These are phyloP conservation scores for Gliomastix tumulicola DNA, from an alignment of 2,329 filamentous ascomycete genomes.

Conservation along the genomic window DNA sequence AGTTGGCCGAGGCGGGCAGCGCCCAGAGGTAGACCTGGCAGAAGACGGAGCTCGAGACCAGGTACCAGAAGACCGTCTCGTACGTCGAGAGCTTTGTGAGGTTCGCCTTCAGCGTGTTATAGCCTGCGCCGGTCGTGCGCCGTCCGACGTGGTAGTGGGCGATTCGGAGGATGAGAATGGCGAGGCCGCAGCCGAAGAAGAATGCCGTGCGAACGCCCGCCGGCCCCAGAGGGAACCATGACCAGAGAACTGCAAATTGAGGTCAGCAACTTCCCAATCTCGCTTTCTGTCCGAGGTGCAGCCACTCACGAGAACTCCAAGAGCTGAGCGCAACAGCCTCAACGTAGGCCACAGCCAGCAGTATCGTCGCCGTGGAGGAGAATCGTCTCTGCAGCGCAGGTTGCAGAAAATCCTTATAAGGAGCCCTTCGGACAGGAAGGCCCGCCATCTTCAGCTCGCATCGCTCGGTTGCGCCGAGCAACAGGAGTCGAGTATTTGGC, in stretches of 20 bases:
- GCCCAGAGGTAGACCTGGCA: slow-evolving; percentile 76
- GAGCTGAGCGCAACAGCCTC: slow-evolving; percentile 64
- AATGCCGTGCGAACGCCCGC: slow-evolving; percentile 68
- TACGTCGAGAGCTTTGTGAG: slow-evolving; percentile 53
- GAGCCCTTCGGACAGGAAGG: slow-evolving; percentile 46
- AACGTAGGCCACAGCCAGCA: slow-evolving; percentile 65
- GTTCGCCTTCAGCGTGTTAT: slow-evolving; percentile 55
- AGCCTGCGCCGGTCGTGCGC: slow-evolving; percentile 62
- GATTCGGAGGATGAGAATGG: slow-evolving; percentile 79
- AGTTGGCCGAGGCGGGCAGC: slow-evolving; percentile 47
- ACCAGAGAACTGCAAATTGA: slow-evolving; percentile 61
- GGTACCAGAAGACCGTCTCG: slow-evolving; percentile 70
- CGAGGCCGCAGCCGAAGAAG: slow-evolving; percentile 69
- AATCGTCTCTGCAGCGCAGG: slow-evolving; percentile 84
- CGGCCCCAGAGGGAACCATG: slow-evolving; percentile 75
- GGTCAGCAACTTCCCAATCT: neutral
- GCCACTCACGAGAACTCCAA: slow-evolving; percentile 59
- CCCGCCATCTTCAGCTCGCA: slow-evolving; percentile 43
- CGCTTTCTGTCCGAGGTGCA: too few species aligned
- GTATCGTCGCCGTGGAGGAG: slow-evolving; percentile 64
- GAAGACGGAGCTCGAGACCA: slow-evolving; percentile 71
- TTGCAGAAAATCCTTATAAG: slow-evolving; percentile 86
- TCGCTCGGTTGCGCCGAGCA: too few species aligned
- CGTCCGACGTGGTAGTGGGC: slow-evolving; percentile 71
- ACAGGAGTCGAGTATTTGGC: too few species aligned